Conservation (phyloP, 2,329 filamentous ascomycete genomes). For the Fusarium miscanthi region DNA sequence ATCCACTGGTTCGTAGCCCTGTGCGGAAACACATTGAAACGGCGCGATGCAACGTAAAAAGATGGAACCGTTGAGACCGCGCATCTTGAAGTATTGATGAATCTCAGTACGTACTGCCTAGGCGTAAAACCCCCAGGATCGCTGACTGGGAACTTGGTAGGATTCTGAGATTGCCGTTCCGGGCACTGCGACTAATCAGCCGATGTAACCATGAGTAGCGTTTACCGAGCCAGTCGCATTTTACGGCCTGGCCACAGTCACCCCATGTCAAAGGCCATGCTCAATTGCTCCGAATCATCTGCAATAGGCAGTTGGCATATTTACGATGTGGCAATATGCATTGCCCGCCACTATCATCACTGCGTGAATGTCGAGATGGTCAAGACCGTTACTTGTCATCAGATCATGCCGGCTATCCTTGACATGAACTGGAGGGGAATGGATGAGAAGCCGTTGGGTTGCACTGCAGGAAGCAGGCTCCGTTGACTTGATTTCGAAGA, state of each 20-base stretch:
- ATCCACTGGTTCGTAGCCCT: not conserved
- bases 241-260: constrained; percentile 4
- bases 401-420: constrained; percentile 1
- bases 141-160: constrained; percentile 3
- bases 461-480: not conserved
- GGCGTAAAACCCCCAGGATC: constrained; percentile 6
- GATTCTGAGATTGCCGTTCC: constrained; percentile 10
- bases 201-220: constrained; percentile 32
- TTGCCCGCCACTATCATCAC: not conserved
- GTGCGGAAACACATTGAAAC: constrained; percentile 3
- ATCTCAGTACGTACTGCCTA: not conserved
- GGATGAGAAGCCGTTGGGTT: not conserved
- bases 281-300: not conserved
- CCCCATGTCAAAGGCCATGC: not conserved
- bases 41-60: constrained; percentile 4
- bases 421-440: not conserved
- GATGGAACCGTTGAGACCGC: not conserved
- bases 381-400: not conserved
- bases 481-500: not conserved
- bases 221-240: constrained; percentile 38
- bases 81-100: not conserved
- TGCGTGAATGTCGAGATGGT: not conserved
- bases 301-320: not conserved
- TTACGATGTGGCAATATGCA: not conserved
- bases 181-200: constrained; percentile 4